phyloP scores from a whole-genome alignment of 768 basidiomycete species.

The Tricholoma sp. region DNA sequence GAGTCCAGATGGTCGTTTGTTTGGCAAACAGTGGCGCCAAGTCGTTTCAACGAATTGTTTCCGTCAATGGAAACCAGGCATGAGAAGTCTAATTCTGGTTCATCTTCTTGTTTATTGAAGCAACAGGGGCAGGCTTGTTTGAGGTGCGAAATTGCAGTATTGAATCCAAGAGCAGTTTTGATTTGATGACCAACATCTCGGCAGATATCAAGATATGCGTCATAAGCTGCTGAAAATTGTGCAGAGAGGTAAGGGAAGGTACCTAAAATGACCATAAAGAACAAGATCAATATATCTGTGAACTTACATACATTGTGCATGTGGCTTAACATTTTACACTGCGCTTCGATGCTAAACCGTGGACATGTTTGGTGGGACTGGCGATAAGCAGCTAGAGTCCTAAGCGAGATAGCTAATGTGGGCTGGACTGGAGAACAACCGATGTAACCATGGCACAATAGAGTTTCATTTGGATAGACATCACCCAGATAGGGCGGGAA shows the following conservation, averaged over 20 bases:
- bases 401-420: conserved; percentile 3
- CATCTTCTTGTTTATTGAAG: not conserved
- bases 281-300: not conserved
- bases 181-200: too few relatives aligned
- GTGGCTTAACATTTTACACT: too few relatives aligned
- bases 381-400: not conserved
- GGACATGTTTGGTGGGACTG: conserved; percentile 9
- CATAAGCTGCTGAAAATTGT: not conserved
- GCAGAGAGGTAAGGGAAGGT: not conserved
- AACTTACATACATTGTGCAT: conserved; percentile 6
- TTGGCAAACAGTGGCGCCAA: not conserved
- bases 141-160: not conserved
- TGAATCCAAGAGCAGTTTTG: not conserved
- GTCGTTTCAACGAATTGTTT: not conserved
- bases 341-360: conserved; percentile 8
- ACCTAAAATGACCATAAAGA: not conserved
- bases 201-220: conserved; percentile 1
- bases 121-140: not conserved
- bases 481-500: conserved; percentile 1
- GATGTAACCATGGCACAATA: too few relatives aligned
- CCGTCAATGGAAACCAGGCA: too few relatives aligned
- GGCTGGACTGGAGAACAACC: conserved; percentile 6
- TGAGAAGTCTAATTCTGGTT: not conserved
- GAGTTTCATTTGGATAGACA: conserved; percentile 5
- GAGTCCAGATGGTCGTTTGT: too few relatives aligned